A percentile compares a stretch with the other conserved stretches of the same genome.
phyloP scores from a whole-genome alignment of 345 rosid genomes.

The Litchi chinensis region DNA sequence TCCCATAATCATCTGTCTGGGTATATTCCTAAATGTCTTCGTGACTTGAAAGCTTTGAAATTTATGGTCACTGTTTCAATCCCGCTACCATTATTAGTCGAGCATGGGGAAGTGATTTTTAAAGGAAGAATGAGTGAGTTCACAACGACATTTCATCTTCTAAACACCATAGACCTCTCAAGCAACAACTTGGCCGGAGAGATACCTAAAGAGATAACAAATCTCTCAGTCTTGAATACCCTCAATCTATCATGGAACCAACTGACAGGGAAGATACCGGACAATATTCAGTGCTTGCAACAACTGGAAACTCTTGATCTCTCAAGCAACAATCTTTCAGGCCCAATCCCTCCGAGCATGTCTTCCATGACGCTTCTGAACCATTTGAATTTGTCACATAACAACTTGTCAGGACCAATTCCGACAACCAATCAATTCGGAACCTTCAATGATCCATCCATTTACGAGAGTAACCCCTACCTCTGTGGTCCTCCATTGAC shows the following conservation, averaged over 20 bases:
- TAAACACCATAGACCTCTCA: constrained; percentile 25
- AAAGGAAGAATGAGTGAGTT: too few relatives aligned
- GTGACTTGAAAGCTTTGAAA: constrained; percentile 2
- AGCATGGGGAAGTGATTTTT: too few relatives aligned
- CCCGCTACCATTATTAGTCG: too few relatives aligned
- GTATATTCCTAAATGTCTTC: constrained; percentile 15
- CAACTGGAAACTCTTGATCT: constrained; percentile 35
- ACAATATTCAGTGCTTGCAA: constrained; percentile 17
- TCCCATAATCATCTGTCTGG: constrained; percentile 25
- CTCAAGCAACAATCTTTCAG: constrained; percentile 26
- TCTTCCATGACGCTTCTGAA: constrained; percentile 6
- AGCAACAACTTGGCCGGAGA: constrained; percentile 28
- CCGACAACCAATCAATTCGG: constrained; percentile 26
- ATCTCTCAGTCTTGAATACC: constrained; percentile 13
- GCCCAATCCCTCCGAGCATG: constrained; percentile 34
- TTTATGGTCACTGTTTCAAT: too few relatives aligned
- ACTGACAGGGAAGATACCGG: constrained; percentile 24
- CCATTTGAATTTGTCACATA: constrained; percentile 32
- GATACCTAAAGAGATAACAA: constrained; percentile 17
- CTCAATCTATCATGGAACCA: constrained; percentile 35
- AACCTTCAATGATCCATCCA: constrained; percentile 25
- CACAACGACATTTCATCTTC: too few relatives aligned
- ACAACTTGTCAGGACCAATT: constrained; percentile 33
- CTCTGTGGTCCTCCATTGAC: constrained; percentile 23
- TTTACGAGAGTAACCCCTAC: constrained; percentile 19